Evolutionary conservation across 306 rosid species (phyloP), one percentile per base, ranked within the genome.

Genomic region (Malus asiatica): DNA sequence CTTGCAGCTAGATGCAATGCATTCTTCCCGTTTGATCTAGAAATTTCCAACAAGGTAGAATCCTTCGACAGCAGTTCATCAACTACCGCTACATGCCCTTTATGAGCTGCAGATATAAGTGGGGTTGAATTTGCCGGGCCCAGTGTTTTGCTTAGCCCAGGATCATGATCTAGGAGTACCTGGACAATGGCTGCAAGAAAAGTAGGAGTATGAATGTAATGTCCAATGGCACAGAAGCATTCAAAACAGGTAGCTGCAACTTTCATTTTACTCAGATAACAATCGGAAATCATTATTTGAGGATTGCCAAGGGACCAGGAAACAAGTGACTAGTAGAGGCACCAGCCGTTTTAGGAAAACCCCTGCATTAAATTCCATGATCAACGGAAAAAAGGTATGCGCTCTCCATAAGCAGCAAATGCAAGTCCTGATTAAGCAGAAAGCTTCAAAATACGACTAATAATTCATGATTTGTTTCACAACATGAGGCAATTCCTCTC

Each of bases 1-100:
- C 99, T 97, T 64, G 93, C 99, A 72, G 99, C 93, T 66, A 96
- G 84, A 79, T 96, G 99, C 90, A 96, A 86, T 6, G 99, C 89
- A 44, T 90, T 96, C 83, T 96, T 96, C 55, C 98, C 98, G 77
- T 96, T 96, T 32, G 97, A 86, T 66, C 85, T 87, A 25, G 93
- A 70, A 29, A 87, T 90, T 71, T 96, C 99, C 87, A 92, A 79
- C 83, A 92, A 85, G 85, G 85, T 79, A 79, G 87, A 46, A 80
- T 96, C 98, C 73, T 90, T 90, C 1, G 93, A 87, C 72, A 96
- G 91, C 74, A 96, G 85, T 76, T 96, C 96, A 74, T 86, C 87
- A 55, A 96, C 99, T 72, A 96, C 96, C 33, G 87, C 93, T 0
- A 80, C 79, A 70, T 96, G 97, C 48, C 99, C 98, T 72, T 89